These are phyloP conservation scores for Lichenothelia convexa DNA, from an alignment of 495 filamentous ascomycete genomes.

Conservation along the genomic window DNA sequence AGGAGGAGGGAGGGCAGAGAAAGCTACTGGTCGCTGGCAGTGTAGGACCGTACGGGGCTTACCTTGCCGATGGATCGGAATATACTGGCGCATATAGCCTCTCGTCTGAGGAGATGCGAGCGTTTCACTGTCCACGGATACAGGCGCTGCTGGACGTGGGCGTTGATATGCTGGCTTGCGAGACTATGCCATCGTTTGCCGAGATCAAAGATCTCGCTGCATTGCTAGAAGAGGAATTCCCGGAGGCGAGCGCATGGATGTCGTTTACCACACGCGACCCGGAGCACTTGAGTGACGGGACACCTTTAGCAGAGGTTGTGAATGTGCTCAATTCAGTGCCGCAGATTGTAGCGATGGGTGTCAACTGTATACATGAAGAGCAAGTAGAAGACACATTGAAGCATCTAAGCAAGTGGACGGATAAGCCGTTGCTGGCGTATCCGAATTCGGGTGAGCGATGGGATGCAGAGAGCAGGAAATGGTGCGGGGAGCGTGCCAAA, in stretches of 20 bases:
- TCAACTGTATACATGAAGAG: constrained; percentile 14
- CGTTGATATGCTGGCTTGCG: constrained; percentile 17
- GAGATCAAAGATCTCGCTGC: constrained; percentile 12
- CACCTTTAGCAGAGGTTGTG: constrained; percentile 3
- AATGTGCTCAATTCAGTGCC: neutral
- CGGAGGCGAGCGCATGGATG: constrained; percentile 11
- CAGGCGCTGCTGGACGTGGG: constrained; percentile 14
- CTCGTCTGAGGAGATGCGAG: constrained; percentile 3
- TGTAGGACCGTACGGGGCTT: constrained; percentile 21
- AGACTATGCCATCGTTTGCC: constrained; percentile 16
- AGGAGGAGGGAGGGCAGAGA: neutral
- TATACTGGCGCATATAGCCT: constrained; percentile 16
- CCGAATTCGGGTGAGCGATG: constrained; percentile 20
- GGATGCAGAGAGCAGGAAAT: constrained; percentile 11
- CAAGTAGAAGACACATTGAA: constrained; percentile 8
- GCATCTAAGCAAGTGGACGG: constrained; percentile 3
- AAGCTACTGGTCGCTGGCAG: constrained; percentile 16
- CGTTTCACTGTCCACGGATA: constrained; percentile 17
- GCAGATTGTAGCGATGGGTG: constrained; percentile 15
- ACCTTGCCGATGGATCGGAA: constrained; percentile 18
- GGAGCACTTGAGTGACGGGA: constrained; percentile 14
- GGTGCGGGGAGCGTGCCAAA: constrained; percentile 5
- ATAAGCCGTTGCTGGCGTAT: constrained; percentile 15
- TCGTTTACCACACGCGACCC: constrained; percentile 13
- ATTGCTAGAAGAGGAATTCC: constrained; percentile 15